Evolutionary conservation across 139 green algal species (phyloP), one percentile per base, ranked within the genome.

Genomic region (Volvox reticuliferus): DNA sequence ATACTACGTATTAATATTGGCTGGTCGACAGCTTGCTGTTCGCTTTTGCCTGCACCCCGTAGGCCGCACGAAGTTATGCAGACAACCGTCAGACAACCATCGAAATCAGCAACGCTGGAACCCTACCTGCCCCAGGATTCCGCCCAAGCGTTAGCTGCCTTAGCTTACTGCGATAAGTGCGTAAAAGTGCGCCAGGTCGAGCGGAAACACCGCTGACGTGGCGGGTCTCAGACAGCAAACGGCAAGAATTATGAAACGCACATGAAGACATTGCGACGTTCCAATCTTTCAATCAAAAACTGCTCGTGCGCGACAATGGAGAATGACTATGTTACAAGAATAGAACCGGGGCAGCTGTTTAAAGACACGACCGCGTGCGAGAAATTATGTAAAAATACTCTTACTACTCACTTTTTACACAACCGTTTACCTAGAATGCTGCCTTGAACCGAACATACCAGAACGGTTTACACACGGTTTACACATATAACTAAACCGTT

Each of bases 1-100:
- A 93, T 93, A 35, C 62, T 86, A 12, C 21, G 78, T 20, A 89
- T 89, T 1, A 76, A 5, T 44, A 28, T 55, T 36, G 22, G 1
- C 14, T 79, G 2, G 21, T 35, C 32, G 14, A 79, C 71, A 20
- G 28, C 22, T 35, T 79, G 71, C 71, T 79, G 71, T 35, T 79
- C 9, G 71, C 71, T 14, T 32, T 79, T 79, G 21, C 71, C 71
- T 79, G 71, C 71, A 20, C 21, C 44, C 44, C 44, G 44, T 55
- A 55, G 44, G 22, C 44, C 44, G 44, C 9, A 55, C 5, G 22
- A 30, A 32, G 21, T 30, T 79, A 32, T 35, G 22, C 26, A 79
- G 71, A 35, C 18, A 79, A 3, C 26, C 2, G 20, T n/a, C 71
- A 32, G 32, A n/a, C 30, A 35, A n/a, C 71, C 1, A 36, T 79